Evolutionary conservation across 331 rosid genomes (phyloP), one percentile per base, ranked within the genome.

Genomic region (Quercus phellos): DNA sequence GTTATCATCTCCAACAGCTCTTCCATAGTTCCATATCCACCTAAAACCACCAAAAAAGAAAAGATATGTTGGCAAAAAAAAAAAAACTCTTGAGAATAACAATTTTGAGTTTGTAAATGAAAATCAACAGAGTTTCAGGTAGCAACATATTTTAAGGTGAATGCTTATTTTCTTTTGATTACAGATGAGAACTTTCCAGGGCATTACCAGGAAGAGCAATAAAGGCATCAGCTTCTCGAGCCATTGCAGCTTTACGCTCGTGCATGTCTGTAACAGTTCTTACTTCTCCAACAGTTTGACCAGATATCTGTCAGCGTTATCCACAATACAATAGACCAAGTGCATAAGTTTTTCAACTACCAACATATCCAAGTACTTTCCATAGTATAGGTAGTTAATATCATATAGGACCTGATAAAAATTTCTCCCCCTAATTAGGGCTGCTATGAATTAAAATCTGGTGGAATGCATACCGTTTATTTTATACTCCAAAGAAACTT

Each of bases 11-110:
- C 98, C 89, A 94, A 64, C 72, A 89, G 87, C 84, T 94, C 98
- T 82, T 94, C 98, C 98, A 94, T 90, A n/a, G 98, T 94, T 82
- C 97, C 99, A 80, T 94, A 94, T 74, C 99, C 99, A 86, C 98
- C 99, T 92, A 76, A 60, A 35, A 53, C 35, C 55, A 43, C 29
- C 55, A 42, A 46, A 56, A 70, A 55, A 32, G 72, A 69, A 55
- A 46, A 63, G 35, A 12, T 30, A 32, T 9, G 78, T 9, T 26
- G 16, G 74, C 42, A 55, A 58, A 50, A 38, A 26, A 50, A 38
- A 26, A 56, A 74, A 51, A 76, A 73, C 50, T 55, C 63, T 29
- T 46, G 60, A 80, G 32, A 51, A 64, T 34, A 73, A 66, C 80
- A 70, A 77, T 50, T 30, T 72, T 73, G 30, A 46, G 51, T 46